Evolutionary conservation across 768 basidiomycete species (phyloP).

Genomic region (Boletus reticuloceps): DNA sequence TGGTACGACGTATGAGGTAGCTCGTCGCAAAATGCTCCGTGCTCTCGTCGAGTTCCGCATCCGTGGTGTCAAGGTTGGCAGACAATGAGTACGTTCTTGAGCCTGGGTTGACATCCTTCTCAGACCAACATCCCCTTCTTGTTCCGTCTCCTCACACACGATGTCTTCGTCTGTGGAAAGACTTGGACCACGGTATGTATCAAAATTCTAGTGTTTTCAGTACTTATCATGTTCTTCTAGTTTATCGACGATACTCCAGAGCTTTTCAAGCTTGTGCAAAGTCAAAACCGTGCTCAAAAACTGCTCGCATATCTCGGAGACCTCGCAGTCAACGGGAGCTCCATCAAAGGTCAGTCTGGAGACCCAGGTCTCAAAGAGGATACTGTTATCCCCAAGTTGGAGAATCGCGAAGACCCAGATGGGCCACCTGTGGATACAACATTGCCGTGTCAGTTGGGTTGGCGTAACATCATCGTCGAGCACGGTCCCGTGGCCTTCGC

Average conservation of each 20-base stretch:
- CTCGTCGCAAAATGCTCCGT: conserved; percentile 97
- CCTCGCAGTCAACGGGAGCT: conserved; percentile 95
- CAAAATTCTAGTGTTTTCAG: neutral
- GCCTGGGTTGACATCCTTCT: neutral
- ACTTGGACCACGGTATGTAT: conserved; percentile 90
- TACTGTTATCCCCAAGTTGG: conserved; percentile 76
- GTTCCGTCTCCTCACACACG: conserved; percentile 95
- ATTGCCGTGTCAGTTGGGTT: conserved; percentile 82
- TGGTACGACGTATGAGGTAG: conserved; percentile 98
- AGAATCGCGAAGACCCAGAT: conserved; percentile 73
- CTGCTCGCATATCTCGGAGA: conserved; percentile 96
- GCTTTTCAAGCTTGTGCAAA: conserved; percentile 96
- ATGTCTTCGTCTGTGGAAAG: conserved; percentile 92
- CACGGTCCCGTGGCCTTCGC: conserved; percentile 98
- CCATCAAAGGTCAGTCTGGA: conserved; percentile 94
- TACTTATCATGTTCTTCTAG: conserved; percentile 37
- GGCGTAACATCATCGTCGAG: conserved; percentile 99
- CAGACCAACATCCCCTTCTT: conserved; percentile 99
- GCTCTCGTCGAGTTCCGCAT: conserved; percentile 99
- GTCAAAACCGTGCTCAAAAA: conserved; percentile 98
- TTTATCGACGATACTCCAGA: conserved; percentile 99
- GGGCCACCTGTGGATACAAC: conserved; percentile 75
- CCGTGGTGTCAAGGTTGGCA: conserved; percentile 86
- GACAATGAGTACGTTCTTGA: neutral
- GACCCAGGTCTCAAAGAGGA: conserved; percentile 94